Base-by-base conservation (phyloP, 129 eudicot species). In the Flaveria robusta region DNA sequence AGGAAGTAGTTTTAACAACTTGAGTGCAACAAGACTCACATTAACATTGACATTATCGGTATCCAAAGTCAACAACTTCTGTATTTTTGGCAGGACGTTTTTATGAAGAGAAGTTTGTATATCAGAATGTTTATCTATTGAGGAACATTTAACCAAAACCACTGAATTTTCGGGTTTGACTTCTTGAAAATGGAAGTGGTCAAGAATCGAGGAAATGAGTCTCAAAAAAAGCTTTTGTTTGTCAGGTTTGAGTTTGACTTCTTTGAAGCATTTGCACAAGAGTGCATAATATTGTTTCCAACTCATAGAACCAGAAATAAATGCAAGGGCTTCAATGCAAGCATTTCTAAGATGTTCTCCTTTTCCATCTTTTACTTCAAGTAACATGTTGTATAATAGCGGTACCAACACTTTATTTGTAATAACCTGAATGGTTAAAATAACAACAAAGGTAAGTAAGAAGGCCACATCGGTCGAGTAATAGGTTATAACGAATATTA, bases 271-370 rank as follows among this genome's bases (percentile, higher is more conserved):
- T 79, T 81, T 91, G 55, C 62, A 67, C 34, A 93, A 79, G 59
- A 93, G 79, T 42, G 77, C 84, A 62, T 84, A 84, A 81, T 93
- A 93, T 62, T 66, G 71, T 68, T 87, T 82, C 98, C 98, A 93
- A 34, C 80, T 76, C 92, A 93, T 83, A 65, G 80, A 78, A 63
- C 91, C 87, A 74, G 96, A 84, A 49, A 91, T 72, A 9, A 91
- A 87, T 66, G 87, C 97, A 49, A 91, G 76, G 29, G 97, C 93
- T 49, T 88, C 97, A 58, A 93, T 65, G 69, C 90, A 88, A 3
- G 93, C 92, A 65, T 77, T 84, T 81, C 89, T 84, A 9, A 93
- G 80, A 83, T 91, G 83, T 66, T 93, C 98, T 64, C 85, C 91
- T 68, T 93, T 91, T 62, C 92, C 92, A 47, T 79, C 81, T 81